phyloP scores from a whole-genome alignment of 176 grass and related monocot species.

The Oryza longistaminata region DNA sequence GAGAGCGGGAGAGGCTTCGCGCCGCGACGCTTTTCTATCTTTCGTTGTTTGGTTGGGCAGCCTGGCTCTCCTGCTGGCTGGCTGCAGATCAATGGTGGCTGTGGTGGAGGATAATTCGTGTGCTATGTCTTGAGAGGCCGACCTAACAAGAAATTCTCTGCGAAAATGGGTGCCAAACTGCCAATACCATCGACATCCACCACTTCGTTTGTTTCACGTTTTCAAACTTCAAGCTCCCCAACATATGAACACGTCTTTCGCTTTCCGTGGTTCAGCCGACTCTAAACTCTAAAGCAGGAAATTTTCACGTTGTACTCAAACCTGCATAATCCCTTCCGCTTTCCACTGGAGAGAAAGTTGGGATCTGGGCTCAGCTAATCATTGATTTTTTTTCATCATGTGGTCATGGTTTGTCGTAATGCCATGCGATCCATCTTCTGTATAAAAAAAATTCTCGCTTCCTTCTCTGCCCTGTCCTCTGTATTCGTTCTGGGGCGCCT shows the following conservation, averaged over 20 bases:
- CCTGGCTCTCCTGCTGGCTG: constrained; percentile 27
- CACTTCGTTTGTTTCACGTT: background rate
- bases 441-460: background rate
- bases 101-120: background rate
- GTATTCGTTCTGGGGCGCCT: background rate
- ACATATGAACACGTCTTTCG: background rate
- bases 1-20: constrained; percentile 13
- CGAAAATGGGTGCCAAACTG: background rate
- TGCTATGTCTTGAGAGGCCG: background rate
- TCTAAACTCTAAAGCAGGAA: background rate
- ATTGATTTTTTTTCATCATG: background rate
- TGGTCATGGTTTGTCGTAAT: background rate
- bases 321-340: background rate
- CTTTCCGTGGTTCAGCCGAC: background rate
- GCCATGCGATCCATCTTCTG: background rate
- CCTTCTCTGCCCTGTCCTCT: background rate
- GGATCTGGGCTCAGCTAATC: background rate
- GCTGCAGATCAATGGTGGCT: background rate
- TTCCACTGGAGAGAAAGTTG: background rate
- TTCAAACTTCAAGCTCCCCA: background rate
- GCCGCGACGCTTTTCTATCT: constrained; percentile 23
- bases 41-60: constrained; percentile 33
- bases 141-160: background rate
- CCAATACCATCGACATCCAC: background rate
- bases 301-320: background rate